Base-by-base conservation (phyloP, 768 basidiomycete species). In the Termitomyces sp. region DNA sequence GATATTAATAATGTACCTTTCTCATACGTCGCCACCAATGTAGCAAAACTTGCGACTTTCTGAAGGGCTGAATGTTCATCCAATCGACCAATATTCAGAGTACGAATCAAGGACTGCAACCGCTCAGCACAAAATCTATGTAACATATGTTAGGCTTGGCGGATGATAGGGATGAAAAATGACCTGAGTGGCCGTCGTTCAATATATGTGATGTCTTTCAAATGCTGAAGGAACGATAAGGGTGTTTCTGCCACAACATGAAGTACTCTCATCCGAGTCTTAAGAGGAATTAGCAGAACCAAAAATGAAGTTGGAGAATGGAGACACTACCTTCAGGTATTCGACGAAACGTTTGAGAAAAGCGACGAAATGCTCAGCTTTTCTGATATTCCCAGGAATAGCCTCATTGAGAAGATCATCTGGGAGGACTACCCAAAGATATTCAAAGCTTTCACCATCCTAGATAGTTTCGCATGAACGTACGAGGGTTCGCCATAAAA, bases 241-340 rank as follows among this genome's bases (percentile, higher is more conserved):
- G 97, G 97, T 2, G 97, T 99, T 75, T 99, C 97, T 17, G 97
- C 97, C 14, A 99, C 97, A 62, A 99, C 97, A 71, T 98, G 97
- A 32, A 98, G 78, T n/a, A 99, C 97, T 54, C 97, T 88, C 96
- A 98, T 98, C 57, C 97, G 85, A 17, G 96, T 98, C 96, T 49
- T 98, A 67, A 29, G 32, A 3, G 34, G 17, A 14, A 32, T 58
- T 10, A 46, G 25, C 51, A 49, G 38, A 20, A 32, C 6, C 5
- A 5, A 47, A 46, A 46, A 34, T 20, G 31, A 56, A 32, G 64
- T 61, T 3, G 34, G 25, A 42, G 58, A 42, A 20, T 29, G 48
- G 25, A 45, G 37, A 25, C 15, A 25, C 12, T 55, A 94, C 96
- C 84, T 98, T 99, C 56, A 99, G 83, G 74, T 99, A 99, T 76